A percentile compares a stretch with the other conserved stretches of the same genome.
phyloP scores from a whole-genome alignment of 345 rosid species.

The Lagerstroemia speciosa region DNA sequence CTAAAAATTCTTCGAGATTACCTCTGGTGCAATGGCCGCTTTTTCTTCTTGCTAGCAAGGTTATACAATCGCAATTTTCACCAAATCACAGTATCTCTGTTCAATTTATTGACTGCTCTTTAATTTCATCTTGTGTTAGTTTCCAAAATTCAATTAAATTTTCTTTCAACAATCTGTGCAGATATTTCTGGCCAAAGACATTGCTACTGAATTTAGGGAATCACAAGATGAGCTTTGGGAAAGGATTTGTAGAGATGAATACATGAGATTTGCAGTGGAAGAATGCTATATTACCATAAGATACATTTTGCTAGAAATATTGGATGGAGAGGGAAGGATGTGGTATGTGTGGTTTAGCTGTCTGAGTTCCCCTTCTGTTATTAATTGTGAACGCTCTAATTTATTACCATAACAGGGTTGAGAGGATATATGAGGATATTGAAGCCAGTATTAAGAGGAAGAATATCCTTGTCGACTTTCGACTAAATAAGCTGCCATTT shows the following conservation, averaged over 20 bases:
- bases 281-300: slow-evolving; percentile 66
- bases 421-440: slow-evolving; percentile 61
- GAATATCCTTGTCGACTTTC: slow-evolving; percentile 51
- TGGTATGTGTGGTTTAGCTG: slow-evolving; percentile 41
- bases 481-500: slow-evolving; percentile 61
- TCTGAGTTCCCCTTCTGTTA: neutral
- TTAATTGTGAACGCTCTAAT: neutral
- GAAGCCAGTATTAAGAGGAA: slow-evolving; percentile 35
- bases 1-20: slow-evolving; percentile 77
- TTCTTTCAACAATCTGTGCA: slow-evolving; percentile 15
- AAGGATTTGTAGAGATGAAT: slow-evolving; percentile 71
- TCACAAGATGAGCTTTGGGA: slow-evolving; percentile 87
- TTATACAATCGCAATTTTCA: slow-evolving; percentile 16
- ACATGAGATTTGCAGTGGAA: slow-evolving; percentile 93
- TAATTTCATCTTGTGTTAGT: neutral
- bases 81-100: neutral
- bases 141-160: neutral
- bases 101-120: neutral
- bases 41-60: slow-evolving; percentile 99
- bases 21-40: slow-evolving; percentile 93
- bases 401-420: slow-evolving; percentile 52
- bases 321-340: slow-evolving; percentile 83
- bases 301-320: slow-evolving; percentile 54
- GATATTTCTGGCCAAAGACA: slow-evolving; percentile 89
- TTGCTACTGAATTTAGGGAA: slow-evolving; percentile 59